phyloP scores from a whole-genome alignment of 108 stramenopile species.

The Nitzschia sp. region DNA sequence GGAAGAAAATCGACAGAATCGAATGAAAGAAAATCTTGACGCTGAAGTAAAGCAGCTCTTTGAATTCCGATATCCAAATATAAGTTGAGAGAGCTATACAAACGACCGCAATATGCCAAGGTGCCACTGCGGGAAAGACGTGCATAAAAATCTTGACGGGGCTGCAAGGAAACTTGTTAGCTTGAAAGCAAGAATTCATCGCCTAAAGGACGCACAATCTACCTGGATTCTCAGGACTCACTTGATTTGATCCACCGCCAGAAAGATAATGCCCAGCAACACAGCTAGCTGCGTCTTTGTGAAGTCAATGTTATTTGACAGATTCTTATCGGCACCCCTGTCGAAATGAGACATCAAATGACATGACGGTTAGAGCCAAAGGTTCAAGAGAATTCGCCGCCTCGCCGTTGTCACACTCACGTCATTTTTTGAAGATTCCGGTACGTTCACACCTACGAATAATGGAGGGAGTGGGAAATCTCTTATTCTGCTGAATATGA shows the following conservation, averaged over 20 bases:
- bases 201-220: too few species aligned
- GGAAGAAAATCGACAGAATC: slow-evolving; percentile 85
- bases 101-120: slow-evolving; percentile 80
- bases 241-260: slow-evolving; percentile 87
- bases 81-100: slow-evolving; percentile 68
- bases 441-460: too few species aligned
- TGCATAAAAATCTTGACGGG: slow-evolving; percentile 92
- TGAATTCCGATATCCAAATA: slow-evolving; percentile 79
- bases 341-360: too few species aligned
- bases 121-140: slow-evolving; percentile 71
- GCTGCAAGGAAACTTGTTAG: slow-evolving; percentile 19
- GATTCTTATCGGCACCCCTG: slow-evolving; percentile 33
- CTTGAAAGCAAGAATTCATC: too few species aligned
- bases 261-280: slow-evolving; percentile 74
- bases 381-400: too few species aligned
- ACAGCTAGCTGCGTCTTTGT: slow-evolving; percentile 88
- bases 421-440: too few species aligned
- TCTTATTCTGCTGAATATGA: too few species aligned
- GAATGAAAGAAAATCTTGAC: slow-evolving; percentile 88
- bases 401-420: too few species aligned
- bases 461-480: too few species aligned
- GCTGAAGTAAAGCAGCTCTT: slow-evolving; percentile 80
- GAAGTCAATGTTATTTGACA: slow-evolving; percentile 56
- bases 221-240: too few species aligned
- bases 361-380: too few species aligned